These are phyloP conservation scores for Clarireedia hainanense DNA, from an alignment of 2,329 filamentous ascomycete species.

Conservation along the genomic window DNA sequence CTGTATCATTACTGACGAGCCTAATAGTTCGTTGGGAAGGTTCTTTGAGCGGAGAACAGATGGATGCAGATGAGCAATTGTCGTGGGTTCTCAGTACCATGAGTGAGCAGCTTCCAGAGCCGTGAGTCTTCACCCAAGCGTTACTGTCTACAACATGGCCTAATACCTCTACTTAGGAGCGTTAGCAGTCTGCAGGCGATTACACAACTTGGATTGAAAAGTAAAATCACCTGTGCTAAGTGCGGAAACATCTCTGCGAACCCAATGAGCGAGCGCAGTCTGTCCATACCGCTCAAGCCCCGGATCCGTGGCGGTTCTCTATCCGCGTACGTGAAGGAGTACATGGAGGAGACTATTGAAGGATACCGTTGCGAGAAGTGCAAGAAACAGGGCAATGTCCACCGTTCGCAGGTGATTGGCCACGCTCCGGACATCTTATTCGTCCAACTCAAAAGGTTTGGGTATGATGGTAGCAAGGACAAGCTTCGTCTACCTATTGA, in stretches of 20 bases:
- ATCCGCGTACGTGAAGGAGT: slow-evolving; percentile 17
- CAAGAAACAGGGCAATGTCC: slow-evolving; percentile 10
- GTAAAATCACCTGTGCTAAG: slow-evolving; percentile 18
- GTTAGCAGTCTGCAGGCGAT: slow-evolving; percentile 18
- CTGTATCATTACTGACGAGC: background rate
- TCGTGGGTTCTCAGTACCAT: slow-evolving; percentile 23
- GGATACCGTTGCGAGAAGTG: slow-evolving; percentile 25
- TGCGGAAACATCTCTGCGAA: slow-evolving; percentile 20
- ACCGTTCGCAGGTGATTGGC: slow-evolving; percentile 15
- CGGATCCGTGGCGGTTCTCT: slow-evolving; percentile 15
- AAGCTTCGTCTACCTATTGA: slow-evolving; percentile 22
- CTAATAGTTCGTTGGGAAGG: background rate
- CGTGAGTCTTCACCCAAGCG: slow-evolving; percentile 13
- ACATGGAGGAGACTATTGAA: slow-evolving; percentile 18
- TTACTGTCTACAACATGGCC: background rate
- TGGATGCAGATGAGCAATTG: slow-evolving; percentile 28
- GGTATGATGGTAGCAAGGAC: slow-evolving; percentile 12
- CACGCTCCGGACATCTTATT: slow-evolving; percentile 22
- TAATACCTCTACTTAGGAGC: slow-evolving; percentile 8
- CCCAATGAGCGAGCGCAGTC: slow-evolving; percentile 18
- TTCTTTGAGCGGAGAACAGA: slow-evolving; percentile 23
- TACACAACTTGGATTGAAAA: slow-evolving; percentile 12
- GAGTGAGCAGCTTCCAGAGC: slow-evolving; percentile 20
- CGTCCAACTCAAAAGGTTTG: slow-evolving; percentile 25
- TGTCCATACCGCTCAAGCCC: slow-evolving; percentile 24